Base-by-base conservation (phyloP, 2,329 filamentous ascomycete genomes). In the Hypoxylon sp. region DNA sequence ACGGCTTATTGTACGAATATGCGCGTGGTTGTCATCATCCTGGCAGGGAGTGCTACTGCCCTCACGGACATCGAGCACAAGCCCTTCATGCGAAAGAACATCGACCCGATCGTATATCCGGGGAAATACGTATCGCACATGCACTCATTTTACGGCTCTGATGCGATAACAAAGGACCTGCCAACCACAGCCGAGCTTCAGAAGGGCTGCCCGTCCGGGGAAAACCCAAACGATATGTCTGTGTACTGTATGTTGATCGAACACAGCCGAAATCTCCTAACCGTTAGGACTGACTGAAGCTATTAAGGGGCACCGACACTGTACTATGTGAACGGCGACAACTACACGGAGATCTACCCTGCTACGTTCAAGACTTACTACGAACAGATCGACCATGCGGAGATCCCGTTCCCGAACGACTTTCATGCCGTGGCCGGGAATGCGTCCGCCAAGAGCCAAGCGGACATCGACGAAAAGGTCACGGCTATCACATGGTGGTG, bases 321-420 rank as follows among this genome's bases (percentile, higher is more conserved):
- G 14, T 80, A 81, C 50, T 80, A 79, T 73, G 80, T 80, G 36
- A 72, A 78, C 48, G 79, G 80, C 25, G 72, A 75, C 52, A 79
- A 75, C 50, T 79, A 79, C 59, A 80, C 77, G 11, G 79, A 79
- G 53, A 78, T 79, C 69, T 77, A 73, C 73, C 78, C 74, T 43
- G 74, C 70, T 58, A 79, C 80, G 46, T 84, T 85, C 77, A 80
- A 77, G 61, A 81, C 82, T 23, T 84, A 84, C 75, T 84, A 84
- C 75, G 82, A 79, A 41, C 68, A 81, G 67, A 77, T 82, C 13
- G 78, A 79, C 49, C 75, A 79, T 17, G 82, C 82, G 50, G 81
- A 84, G 68, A 78, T 84, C 13, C 73, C 81, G 6, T 82, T 84
- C 67, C 83, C 82, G 0, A 78, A 80, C 62, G 74, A 84, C 74